A percentile compares a stretch with the other conserved stretches of the same genome.
Conservation (phyloP, 345 rosid genomes). For the Syzygium jambos region DNA sequence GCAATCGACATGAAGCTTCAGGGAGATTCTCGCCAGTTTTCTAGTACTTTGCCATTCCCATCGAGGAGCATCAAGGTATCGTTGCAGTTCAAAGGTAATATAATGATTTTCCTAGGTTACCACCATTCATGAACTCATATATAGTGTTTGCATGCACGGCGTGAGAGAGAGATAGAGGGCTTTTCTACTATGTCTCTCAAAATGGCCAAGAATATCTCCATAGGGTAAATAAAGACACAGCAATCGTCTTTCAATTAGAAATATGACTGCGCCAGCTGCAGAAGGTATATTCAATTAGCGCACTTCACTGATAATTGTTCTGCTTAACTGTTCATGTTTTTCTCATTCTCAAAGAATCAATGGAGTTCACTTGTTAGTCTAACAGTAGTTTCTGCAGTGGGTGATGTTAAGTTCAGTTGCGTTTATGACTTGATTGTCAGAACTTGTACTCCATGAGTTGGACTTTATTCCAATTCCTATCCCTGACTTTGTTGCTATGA, state of each 20-base stretch:
- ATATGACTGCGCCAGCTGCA: not conserved
- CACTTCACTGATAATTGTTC: not conserved
- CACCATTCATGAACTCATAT: not conserved
- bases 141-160: not conserved
- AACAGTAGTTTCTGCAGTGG: not conserved
- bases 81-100: slow-evolving; percentile 17
- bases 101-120: not conserved
- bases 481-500: not conserved
- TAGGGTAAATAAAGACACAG: not conserved
- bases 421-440: not conserved
- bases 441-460: not conserved
- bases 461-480: not conserved
- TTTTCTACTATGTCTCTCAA: not conserved
- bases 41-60: slow-evolving; percentile 58
- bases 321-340: not conserved
- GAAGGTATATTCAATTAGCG: no score
- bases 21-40: slow-evolving; percentile 68
- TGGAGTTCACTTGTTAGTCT: not conserved
- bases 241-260: not conserved
- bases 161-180: no score
- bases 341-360: not conserved
- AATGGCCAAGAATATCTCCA: not conserved
- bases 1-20: slow-evolving; percentile 57
- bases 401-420: no score
- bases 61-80: slow-evolving; percentile 50